phyloP scores from a whole-genome alignment of 2,329 filamentous ascomycete genomes.

The Penicillium occitanis region DNA sequence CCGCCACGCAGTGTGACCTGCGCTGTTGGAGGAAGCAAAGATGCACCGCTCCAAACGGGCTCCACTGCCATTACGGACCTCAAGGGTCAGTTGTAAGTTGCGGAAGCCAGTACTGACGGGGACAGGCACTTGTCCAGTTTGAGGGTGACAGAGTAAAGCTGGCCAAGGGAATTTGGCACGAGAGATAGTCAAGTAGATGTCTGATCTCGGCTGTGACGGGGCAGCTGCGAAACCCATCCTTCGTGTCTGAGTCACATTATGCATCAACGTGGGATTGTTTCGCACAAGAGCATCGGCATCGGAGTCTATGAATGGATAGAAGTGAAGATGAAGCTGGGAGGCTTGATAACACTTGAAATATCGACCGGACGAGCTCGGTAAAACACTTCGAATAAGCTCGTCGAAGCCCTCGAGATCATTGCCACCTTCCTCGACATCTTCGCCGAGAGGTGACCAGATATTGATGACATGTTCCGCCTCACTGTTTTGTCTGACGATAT shows the following conservation, averaged over 20 bases:
- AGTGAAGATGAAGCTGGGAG: slow-evolving; percentile 74
- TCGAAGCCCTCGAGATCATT: slow-evolving; percentile 68
- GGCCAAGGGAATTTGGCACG: slow-evolving; percentile 73
- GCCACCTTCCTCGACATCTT: slow-evolving; percentile 59
- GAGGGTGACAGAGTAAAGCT: slow-evolving; percentile 64
- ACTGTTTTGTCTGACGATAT: slow-evolving; percentile 68
- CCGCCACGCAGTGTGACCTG: slow-evolving; percentile 79
- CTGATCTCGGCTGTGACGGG: slow-evolving; percentile 81
- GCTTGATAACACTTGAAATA: slow-evolving; percentile 72
- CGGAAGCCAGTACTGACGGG: slow-evolving; percentile 63
- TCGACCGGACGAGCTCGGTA: slow-evolving; percentile 69
- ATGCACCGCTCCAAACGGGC: slow-evolving; percentile 87
- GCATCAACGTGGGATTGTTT: slow-evolving; percentile 81
- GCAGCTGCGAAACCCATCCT: slow-evolving; percentile 94
- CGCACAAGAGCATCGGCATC: slow-evolving; percentile 81
- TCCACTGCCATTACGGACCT: slow-evolving; percentile 76
- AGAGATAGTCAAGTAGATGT: slow-evolving; percentile 88
- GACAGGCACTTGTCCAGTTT: slow-evolving; percentile 76
- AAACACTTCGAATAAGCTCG: slow-evolving; percentile 68
- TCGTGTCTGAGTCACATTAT: slow-evolving; percentile 74
- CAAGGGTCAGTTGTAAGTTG: slow-evolving; percentile 84
- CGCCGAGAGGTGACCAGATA: slow-evolving; percentile 68
- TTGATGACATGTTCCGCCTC: slow-evolving; percentile 74
- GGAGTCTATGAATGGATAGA: slow-evolving; percentile 73
- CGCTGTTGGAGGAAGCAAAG: slow-evolving; percentile 77